A percentile compares a stretch with the other conserved stretches of the same genome.
Conservation (phyloP, 2,329 filamentous ascomycete genomes). For the Aspergillus fructus region DNA sequence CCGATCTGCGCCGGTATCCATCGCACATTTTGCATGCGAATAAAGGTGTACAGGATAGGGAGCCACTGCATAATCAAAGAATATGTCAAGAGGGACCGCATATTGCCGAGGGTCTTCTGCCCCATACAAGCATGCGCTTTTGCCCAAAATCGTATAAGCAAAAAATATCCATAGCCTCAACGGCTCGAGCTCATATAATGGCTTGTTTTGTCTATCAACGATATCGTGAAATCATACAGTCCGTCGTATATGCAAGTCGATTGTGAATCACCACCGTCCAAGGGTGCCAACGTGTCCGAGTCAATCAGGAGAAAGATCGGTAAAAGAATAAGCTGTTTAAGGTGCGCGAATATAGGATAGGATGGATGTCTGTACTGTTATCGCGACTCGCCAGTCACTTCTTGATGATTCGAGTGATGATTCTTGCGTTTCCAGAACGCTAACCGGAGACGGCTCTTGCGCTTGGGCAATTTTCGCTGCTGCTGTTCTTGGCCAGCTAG, state of each 20-base stretch:
- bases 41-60: background rate
- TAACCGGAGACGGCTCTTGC: conserved; percentile 39
- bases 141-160: background rate
- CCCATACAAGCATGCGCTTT: background rate
- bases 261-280: conserved; percentile 27
- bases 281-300: conserved; percentile 16
- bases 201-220: conserved; percentile 14
- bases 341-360: too few species aligned
- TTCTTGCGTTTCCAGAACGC: conserved; percentile 43
- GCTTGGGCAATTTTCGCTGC: conserved; percentile 33
- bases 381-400: conserved; percentile 36
- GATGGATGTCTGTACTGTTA: background rate
- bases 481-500: conserved; percentile 18
- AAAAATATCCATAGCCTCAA: background rate
- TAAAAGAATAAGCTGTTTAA: conserved; percentile 9
- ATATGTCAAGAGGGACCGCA: background rate
- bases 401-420: conserved; percentile 29
- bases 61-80: background rate
- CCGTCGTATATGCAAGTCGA: conserved; percentile 27
- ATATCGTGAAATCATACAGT: conserved; percentile 33
- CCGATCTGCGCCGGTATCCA: conserved; percentile 6
- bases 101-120: background rate
- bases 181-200: background rate
- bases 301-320: conserved; percentile 14
- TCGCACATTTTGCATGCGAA: background rate